Base-by-base conservation (phyloP, 805 yeast genomes). In the Saccharomycopsis capsularis region DNA sequence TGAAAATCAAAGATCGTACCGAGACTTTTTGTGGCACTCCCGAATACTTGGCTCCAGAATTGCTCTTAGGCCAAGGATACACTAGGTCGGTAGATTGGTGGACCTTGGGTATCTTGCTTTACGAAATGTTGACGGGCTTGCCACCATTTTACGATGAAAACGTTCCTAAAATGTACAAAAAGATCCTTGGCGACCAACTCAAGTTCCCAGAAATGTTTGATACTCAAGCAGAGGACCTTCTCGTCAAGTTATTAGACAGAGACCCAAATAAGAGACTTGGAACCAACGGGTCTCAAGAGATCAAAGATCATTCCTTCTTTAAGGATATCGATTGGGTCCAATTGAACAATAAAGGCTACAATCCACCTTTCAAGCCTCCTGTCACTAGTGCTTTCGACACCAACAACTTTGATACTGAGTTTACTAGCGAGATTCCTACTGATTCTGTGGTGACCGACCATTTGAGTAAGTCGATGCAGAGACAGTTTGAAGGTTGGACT, bases 401-500 rank as follows among this genome's bases (percentile, higher is more conserved):
- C 1, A 84, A 95, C 19, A 93, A 93, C 64, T 93, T 93, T 60
- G 96, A 91, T 63, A 78, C 81, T 55, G 95, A 85, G 61, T 93
- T 93, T 62, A 93, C 99, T 3, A 82, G 74, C 60, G 98, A 93
- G 60, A 80, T 82, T 58, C 98, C 99, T 3, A 82, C 87, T 57
- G 99, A 93, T 63, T 85, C 95, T 54, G 97, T 93, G 11, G 96
- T 90, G 16, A 95, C 90, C 63, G 95, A 87, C 60, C 87, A 77
- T 57, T 74, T 93, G 54, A 85, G 95, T 60, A 98, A 89, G 58
- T 79, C 90, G 59, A 96, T 93, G n/a, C 99, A 93, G 66, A 81
- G 85, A 63, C 98, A 93, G 68, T 93, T 93, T 71, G 98, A 96
- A 42, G 98, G 99, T 4, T 93, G 99, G 99, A 91, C 98, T 2